phyloP scores from a whole-genome alignment of 2,329 filamentous ascomycete species.

The Fusarium torulosum region DNA sequence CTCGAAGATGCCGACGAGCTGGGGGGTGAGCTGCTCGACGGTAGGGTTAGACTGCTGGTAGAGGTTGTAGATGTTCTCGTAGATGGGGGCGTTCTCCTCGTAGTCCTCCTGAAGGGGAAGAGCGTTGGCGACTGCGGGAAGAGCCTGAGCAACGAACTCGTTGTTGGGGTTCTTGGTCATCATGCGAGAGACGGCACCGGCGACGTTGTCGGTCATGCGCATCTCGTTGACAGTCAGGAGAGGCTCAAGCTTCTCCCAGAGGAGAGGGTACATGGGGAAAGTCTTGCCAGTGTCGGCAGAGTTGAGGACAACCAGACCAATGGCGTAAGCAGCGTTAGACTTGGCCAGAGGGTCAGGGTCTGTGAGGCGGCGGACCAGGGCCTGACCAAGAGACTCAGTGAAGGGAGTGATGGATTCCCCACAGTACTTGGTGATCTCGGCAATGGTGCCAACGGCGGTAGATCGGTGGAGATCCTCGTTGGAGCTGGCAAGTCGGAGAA shows the following conservation, averaged over 20 bases:
- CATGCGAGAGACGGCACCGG: slow-evolving; percentile 91
- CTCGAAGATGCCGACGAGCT: slow-evolving; percentile 78
- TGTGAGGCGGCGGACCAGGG: slow-evolving; percentile 85
- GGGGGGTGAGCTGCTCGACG: slow-evolving; percentile 76
- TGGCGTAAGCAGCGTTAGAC: slow-evolving; percentile 94
- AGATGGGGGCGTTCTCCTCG: slow-evolving; percentile 96
- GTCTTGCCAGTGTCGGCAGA: slow-evolving; percentile 77
- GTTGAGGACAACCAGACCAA: slow-evolving; percentile 85
- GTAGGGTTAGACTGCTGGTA: slow-evolving; percentile 79
- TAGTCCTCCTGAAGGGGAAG: slow-evolving; percentile 93
- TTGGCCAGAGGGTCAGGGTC: slow-evolving; percentile 94
- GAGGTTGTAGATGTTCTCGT: slow-evolving; percentile 87
- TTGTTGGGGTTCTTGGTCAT: slow-evolving; percentile 88
- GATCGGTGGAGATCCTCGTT: slow-evolving; percentile 89
- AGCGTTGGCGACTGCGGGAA: slow-evolving; percentile 82
- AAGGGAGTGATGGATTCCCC: slow-evolving; percentile 83
- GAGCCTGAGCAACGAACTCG: slow-evolving; percentile 82
- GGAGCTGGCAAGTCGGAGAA: slow-evolving; percentile 88
- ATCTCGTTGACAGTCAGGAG: slow-evolving; percentile 82
- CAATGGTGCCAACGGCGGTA: slow-evolving; percentile 90
- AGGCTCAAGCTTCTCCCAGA: slow-evolving; percentile 88
- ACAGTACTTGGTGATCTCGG: slow-evolving; percentile 90
- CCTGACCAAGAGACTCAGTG: slow-evolving; percentile 80
- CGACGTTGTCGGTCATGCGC: slow-evolving; percentile 91
- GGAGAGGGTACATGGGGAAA: slow-evolving; percentile 80